Evolutionary conservation across 495 filamentous ascomycete species (phyloP).

Genomic region (Aspergillus bertholletiae): DNA sequence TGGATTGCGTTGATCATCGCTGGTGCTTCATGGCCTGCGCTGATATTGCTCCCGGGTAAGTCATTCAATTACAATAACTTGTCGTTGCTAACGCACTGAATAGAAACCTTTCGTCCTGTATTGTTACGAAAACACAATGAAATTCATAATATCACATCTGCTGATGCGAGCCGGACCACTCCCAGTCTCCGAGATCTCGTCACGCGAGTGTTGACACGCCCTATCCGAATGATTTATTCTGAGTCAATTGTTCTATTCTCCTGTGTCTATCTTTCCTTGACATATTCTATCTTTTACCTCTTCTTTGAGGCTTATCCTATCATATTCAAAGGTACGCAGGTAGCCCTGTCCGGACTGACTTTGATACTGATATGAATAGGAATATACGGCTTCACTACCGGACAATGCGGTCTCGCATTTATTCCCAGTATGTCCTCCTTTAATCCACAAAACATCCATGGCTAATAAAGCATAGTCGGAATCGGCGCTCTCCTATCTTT

Average conservation of each 20-base stretch:
- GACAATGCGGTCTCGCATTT: not conserved
- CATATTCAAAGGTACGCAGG: not conserved
- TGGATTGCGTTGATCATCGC: not conserved
- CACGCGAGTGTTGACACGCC: not conserved
- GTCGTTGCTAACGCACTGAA: too few relatives aligned
- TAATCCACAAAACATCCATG: not conserved
- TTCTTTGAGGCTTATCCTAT: not conserved
- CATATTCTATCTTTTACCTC: not conserved
- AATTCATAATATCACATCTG: too few relatives aligned
- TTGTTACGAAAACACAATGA: too few relatives aligned
- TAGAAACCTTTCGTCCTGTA: too few relatives aligned
- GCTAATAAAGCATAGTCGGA: not conserved
- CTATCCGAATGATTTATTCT: not conserved
- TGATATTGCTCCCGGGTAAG: not conserved
- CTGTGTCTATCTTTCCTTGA: not conserved
- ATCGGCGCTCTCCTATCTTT: not conserved
- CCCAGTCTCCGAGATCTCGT: too few relatives aligned
- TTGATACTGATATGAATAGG: not conserved
- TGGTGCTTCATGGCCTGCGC: not conserved
- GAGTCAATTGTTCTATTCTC: not conserved
- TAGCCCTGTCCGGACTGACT: not conserved
- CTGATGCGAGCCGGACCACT: too few relatives aligned
- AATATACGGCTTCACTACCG: not conserved
- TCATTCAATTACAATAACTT: too few relatives aligned
- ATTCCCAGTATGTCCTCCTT: not conserved